These are phyloP conservation scores for Phytopythium aichiense DNA, from an alignment of 352 stramenopile genomes.

Conservation along the genomic window DNA sequence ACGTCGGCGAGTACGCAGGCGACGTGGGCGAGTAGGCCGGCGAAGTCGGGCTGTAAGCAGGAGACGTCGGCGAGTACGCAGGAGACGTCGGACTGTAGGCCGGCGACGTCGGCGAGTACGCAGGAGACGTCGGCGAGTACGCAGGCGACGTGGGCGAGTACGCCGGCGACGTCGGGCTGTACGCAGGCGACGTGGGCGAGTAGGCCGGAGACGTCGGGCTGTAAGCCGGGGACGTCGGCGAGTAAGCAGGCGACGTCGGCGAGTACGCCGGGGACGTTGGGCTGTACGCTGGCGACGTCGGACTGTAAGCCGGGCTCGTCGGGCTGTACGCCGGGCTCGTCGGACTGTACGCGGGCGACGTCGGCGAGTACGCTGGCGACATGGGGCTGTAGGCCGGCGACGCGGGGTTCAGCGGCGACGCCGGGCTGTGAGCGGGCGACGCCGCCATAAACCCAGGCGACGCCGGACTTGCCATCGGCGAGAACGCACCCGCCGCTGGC, in stretches of 20 bases:
- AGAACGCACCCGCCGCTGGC: conserved; percentile 82
- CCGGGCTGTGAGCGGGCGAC: conserved; percentile 70
- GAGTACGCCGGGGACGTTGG: conserved; percentile 73
- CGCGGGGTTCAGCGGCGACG: conserved; percentile 67
- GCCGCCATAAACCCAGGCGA: conserved; percentile 73
- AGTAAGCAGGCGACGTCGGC: conserved; percentile 78
- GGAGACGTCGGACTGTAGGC: conserved; percentile 45
- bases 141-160: conserved; percentile 58
- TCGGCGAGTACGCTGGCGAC: conserved; percentile 87
- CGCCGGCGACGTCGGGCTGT: conserved; percentile 81
- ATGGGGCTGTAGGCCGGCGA: conserved; percentile 87
- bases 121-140: conserved; percentile 71
- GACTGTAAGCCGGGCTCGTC: conserved; percentile 79
- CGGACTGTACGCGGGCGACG: conserved; percentile 59
- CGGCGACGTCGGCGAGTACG: conserved; percentile 42
- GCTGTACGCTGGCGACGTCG: conserved; percentile 72
- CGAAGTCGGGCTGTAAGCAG: conserved; percentile 54
- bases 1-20: conserved; percentile 61
- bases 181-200: conserved; percentile 84
- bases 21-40: conserved; percentile 68
- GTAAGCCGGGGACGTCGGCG: conserved; percentile 75
- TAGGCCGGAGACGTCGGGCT: conserved; percentile 79
- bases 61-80: conserved; percentile 63
- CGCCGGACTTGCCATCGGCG: conserved; percentile 75
- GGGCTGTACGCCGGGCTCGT: conserved; percentile 65